phyloP scores from a whole-genome alignment of 805 yeast species.

The Myxozyma lipomycoides region DNA sequence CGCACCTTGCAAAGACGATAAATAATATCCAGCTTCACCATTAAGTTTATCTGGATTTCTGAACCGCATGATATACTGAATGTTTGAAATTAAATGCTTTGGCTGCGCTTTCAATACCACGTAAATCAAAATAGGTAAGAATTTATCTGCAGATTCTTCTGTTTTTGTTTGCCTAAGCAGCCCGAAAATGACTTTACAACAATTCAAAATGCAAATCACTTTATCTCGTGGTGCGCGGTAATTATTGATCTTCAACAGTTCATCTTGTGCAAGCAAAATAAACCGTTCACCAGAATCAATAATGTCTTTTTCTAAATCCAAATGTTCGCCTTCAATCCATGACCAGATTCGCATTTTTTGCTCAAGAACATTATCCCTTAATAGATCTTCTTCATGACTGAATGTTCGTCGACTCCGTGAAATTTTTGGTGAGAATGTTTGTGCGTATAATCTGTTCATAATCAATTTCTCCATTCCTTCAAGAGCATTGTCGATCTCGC shows the following conservation, averaged over 20 bases:
- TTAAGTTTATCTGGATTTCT: constrained; percentile 66
- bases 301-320: constrained; percentile 63
- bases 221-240: constrained; percentile 95
- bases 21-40: constrained; percentile 89
- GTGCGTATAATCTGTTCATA: constrained; percentile 77
- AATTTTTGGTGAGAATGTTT: constrained; percentile 77
- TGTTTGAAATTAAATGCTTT: constrained; percentile 63
- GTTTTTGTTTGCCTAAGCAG: constrained; percentile 62
- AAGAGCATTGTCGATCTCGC: constrained; percentile 63
- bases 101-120: constrained; percentile 70
- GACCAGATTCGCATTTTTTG: constrained; percentile 56
- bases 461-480: constrained; percentile 92
- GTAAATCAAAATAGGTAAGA: constrained; percentile 82
- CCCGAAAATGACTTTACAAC: constrained; percentile 90
- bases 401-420: constrained; percentile 45
- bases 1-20: constrained; percentile 88
- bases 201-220: constrained; percentile 81
- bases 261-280: constrained; percentile 63
- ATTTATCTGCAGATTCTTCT: constrained; percentile 88
- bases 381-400: constrained; percentile 60
- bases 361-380: constrained; percentile 52
- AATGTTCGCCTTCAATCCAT: constrained; percentile 70
- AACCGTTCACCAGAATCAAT: constrained; percentile 51
- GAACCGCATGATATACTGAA: constrained; percentile 80
- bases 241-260: constrained; percentile 69